Base-by-base conservation (phyloP, 768 basidiomycete genomes). In the Amylocystis lapponica region DNA sequence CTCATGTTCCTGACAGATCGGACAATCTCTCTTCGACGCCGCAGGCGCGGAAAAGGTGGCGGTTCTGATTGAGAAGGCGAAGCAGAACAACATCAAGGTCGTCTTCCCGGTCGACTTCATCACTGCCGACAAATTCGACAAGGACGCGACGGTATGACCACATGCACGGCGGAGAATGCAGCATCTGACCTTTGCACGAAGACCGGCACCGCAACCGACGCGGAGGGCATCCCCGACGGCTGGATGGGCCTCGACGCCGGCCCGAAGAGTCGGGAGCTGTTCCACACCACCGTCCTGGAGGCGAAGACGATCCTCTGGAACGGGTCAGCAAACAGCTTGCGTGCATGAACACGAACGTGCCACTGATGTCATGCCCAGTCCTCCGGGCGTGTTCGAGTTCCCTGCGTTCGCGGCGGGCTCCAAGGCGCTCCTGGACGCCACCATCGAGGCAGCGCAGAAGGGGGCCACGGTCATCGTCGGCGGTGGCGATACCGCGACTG, bases 281-380 rank as follows among this genome's bases (percentile, higher is more conserved):
- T 84, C 73, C 75, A 74, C 31, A 54, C 79, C 47, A 80, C 92
- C 9, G 94, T 99, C 41, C 62, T 86, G 41, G 80, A 86, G 57
- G 73, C 91, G 39, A 96, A 90, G 77, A 99, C 95, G 29, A 91
- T 98, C 59, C 80, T 99, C 41, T 99, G 95, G 95, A 93, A 93
- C 53, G 88, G 88, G 88, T 85, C 51, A 59, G 75, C 64, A 25
- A 11, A 35, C n/a, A n/a, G n/a, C n/a, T n/a, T n/a, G n/a, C n/a
- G n/a, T n/a, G n/a, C n/a, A n/a, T n/a, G n/a, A n/a, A n/a, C n/a
- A n/a, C n/a, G n/a, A n/a, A n/a, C n/a, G n/a, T n/a, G n/a, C n/a
- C n/a, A n/a, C n/a, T n/a, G n/a, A 5, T 10, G 13, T 21, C 23
- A 43, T 19, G 35, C 60, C 53, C 59, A 97, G 95, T 27, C 95